Conservation (phyloP, 768 basidiomycete genomes). For the Suillus clintonianus region DNA sequence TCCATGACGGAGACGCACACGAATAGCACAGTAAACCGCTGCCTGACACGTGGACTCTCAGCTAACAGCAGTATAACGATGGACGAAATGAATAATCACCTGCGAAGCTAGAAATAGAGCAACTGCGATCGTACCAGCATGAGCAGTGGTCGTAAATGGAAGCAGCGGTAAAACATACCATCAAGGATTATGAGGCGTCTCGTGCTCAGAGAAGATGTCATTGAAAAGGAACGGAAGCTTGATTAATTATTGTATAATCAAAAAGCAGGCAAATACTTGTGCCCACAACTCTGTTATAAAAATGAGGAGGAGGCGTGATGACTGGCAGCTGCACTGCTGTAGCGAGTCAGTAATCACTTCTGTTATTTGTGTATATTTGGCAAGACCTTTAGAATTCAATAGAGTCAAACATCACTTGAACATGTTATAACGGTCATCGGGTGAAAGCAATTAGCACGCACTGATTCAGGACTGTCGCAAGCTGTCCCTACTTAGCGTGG, state of each 20-base stretch:
- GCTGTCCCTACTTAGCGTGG: neutral
- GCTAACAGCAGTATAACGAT: neutral
- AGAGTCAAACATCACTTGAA: neutral
- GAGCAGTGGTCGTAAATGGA: neutral
- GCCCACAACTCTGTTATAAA: neutral
- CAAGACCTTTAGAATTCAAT: conserved; percentile 2
- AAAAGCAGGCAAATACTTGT: neutral
- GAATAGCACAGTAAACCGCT: conserved; percentile 1
- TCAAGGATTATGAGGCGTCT: conserved; percentile 1
- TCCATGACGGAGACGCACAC: neutral
- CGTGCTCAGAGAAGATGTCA: neutral
- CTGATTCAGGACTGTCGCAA: too few species aligned
- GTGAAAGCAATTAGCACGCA: too few species aligned
- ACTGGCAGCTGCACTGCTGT: too few species aligned
- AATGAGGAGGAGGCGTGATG: neutral
- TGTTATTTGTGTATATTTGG: neutral
- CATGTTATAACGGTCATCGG: too few species aligned
- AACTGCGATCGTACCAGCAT: neutral
- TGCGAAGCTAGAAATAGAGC: conserved; percentile 3
- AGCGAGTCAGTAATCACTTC: neutral
- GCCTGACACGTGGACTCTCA: neutral
- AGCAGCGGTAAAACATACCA: neutral
- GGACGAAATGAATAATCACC: neutral
- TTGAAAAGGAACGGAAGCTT: neutral
- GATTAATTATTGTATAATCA: neutral